Evolutionary conservation across 331 rosid genomes (phyloP), one percentile per base, ranked within the genome.

Genomic region (Prunus yedoensis): DNA sequence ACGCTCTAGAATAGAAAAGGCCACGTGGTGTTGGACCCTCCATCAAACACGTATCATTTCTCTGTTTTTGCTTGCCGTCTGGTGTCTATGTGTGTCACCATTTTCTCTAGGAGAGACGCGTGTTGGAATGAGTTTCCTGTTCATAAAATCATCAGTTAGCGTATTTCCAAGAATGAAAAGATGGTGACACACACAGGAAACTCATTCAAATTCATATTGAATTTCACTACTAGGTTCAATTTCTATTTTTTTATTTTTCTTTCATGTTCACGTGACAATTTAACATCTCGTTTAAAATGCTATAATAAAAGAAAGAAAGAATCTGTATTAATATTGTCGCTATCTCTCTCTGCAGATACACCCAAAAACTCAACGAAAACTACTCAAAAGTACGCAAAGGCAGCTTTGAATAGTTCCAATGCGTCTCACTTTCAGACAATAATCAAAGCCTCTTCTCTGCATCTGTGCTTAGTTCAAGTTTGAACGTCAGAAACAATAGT

Each of bases 31-130:
- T 52, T 53, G 81, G 43, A 57, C 70, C 67, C 75, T 59, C 68
- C 68, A 68, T 30, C 71, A 35, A 75, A 16, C 20, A 27, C 28
- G 73, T 12, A 60, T 6, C 43, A 38, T 38, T 38, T 6, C 43
- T 38, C 8, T 38, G 11, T 41, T 35, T 56, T 84, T 80, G 54
- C 91, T 81, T 85, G 88, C 77, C 85, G 88, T 83, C 74, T 45
- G 17, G 77, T 6, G 35, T 30, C 35, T 30, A 5, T 30, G 35
- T 30, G 32, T 62, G 32, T 46, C 51, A 54, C 46, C 16, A 4
- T 51, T 5, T 3, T 64, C 10, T 25, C 0, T 27, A 0, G 66
- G 21, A 23, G 74, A 15, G 78, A 78, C 68, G 74, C 78, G 78
- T 78, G 78, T 78, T 20, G 78, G 74, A 46, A 43, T 63, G 68